Percentiles rank a stretch among this genome's conserved stretches.
Evolutionary conservation across 148 eudicot genomes (phyloP).

Genomic region (Tetragonia tetragonoides): DNA sequence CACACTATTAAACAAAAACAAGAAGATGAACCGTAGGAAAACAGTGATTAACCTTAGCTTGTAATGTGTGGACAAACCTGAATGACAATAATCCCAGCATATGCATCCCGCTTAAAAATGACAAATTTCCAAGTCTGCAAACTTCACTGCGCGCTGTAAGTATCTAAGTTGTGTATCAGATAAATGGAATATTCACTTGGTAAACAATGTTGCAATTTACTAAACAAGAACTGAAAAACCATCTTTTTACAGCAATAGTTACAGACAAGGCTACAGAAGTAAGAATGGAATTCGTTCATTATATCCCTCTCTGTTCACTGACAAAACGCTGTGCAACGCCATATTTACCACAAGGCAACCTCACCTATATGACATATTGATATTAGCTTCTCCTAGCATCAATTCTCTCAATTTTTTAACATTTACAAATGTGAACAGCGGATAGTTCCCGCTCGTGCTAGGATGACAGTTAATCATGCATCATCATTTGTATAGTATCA

Average conservation of each 20-base stretch:
- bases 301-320: neutral
- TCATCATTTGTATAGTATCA: neutral
- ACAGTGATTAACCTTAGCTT: too few relatives aligned
- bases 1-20: too few relatives aligned
- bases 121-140: too few relatives aligned
- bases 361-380: neutral
- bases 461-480: neutral
- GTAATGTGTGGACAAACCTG: too few relatives aligned
- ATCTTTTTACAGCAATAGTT: conserved; percentile 22
- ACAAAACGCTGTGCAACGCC: neutral
- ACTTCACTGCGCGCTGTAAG: too few relatives aligned
- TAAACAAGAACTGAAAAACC: conserved; percentile 6
- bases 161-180: too few relatives aligned
- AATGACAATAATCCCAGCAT: too few relatives aligned
- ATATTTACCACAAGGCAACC: conserved; percentile 2
- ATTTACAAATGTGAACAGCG: conserved; percentile 13
- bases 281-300: conserved; percentile 5
- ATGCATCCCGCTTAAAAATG: too few relatives aligned
- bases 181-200: too few relatives aligned
- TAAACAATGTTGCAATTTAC: neutral
- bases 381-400: conserved; percentile 7
- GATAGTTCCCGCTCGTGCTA: neutral
- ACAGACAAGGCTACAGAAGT: conserved; percentile 7
- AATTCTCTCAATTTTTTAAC: conserved; percentile 2
- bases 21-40: too few relatives aligned